A percentile compares a stretch with the other conserved stretches of the same genome.
Conservation (phyloP, 805 yeast genomes). For the Wickerhamiella kazuoi region DNA sequence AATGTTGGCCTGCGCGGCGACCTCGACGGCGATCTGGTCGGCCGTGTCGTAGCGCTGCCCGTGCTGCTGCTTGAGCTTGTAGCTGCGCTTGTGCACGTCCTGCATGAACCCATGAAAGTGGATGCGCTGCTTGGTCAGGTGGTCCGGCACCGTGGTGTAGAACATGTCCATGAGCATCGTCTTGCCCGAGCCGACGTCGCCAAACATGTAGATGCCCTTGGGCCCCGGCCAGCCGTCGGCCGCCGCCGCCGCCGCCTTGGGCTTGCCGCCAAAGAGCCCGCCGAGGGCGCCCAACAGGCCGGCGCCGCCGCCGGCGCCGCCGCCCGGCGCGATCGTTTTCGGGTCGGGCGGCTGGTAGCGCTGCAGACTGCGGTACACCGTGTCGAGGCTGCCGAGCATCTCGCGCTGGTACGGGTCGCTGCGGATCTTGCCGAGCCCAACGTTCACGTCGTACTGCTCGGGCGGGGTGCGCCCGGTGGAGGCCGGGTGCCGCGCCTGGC, state of each 20-base stretch:
- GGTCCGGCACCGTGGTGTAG: slow-evolving; percentile 63
- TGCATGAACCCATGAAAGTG: slow-evolving; percentile 98
- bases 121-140: slow-evolving; percentile 59
- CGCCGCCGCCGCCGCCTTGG: slow-evolving; percentile 1
- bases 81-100: slow-evolving; percentile 70
- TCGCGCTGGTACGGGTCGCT: slow-evolving; percentile 72
- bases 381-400: slow-evolving; percentile 44
- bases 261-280: background rate
- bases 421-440: slow-evolving; percentile 19
- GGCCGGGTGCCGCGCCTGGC: background rate
- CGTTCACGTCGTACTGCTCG: slow-evolving; percentile 21
- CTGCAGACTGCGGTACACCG: slow-evolving; percentile 36
- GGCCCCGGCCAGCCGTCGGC: slow-evolving; percentile 24
- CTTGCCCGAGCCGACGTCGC: slow-evolving; percentile 97
- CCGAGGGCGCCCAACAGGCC: slow-evolving; percentile 16
- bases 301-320: slow-evolving; percentile 90
- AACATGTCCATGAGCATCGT: slow-evolving; percentile 97
- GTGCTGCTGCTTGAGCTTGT: slow-evolving; percentile 48
- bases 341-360: slow-evolving; percentile 34
- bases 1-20: slow-evolving; percentile 58
- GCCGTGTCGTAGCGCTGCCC: slow-evolving; percentile 66
- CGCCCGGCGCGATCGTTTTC: slow-evolving; percentile 76
- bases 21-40: slow-evolving; percentile 67
- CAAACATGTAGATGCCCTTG: slow-evolving; percentile 77
- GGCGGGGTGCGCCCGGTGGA: slow-evolving; percentile 13